Conservation (phyloP, 805 yeast genomes). For the Lachancea kluyveri region DNA sequence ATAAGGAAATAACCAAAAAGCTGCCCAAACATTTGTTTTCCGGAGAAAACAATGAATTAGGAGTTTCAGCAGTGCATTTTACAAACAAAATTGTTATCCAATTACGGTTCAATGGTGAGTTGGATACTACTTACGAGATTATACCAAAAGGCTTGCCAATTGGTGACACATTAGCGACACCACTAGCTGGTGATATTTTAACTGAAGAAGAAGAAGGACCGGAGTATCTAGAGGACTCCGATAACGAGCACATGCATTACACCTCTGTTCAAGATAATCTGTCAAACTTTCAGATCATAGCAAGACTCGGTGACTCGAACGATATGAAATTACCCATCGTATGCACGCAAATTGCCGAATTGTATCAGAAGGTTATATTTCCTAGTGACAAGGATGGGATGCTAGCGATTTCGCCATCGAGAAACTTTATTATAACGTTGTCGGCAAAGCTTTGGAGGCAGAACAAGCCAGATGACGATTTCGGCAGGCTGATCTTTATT, state of each 20-base stretch:
- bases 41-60: slow-evolving; percentile 3
- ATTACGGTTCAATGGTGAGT: slow-evolving; percentile 26
- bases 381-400: slow-evolving; percentile 12
- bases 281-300: slow-evolving; percentile 38
- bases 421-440: slow-evolving; percentile 35
- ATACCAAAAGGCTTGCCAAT: slow-evolving; percentile 20
- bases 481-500: slow-evolving; percentile 40
- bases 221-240: slow-evolving; percentile 11
- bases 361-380: slow-evolving; percentile 25
- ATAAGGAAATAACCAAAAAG: slow-evolving; percentile 6
- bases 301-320: slow-evolving; percentile 42
- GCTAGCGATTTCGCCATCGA: slow-evolving; percentile 1
- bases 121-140: slow-evolving; percentile 45
- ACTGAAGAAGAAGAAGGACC: slow-evolving; percentile 1
- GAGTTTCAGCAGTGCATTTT: slow-evolving; percentile 20
- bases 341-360: slow-evolving; percentile 37
- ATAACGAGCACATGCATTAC: slow-evolving; percentile 15
- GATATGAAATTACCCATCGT: slow-evolving; percentile 43
- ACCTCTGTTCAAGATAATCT: slow-evolving; percentile 22
- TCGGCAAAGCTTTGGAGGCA: slow-evolving; percentile 44
- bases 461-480: slow-evolving; percentile 34
- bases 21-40: slow-evolving; percentile 7
- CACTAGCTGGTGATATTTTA: slow-evolving; percentile 10
- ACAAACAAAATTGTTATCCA: slow-evolving; percentile 23
- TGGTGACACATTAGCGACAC: slow-evolving; percentile 9